phyloP scores from a whole-genome alignment of 2,329 filamentous ascomycete species.

The Diplodia intermedia region DNA sequence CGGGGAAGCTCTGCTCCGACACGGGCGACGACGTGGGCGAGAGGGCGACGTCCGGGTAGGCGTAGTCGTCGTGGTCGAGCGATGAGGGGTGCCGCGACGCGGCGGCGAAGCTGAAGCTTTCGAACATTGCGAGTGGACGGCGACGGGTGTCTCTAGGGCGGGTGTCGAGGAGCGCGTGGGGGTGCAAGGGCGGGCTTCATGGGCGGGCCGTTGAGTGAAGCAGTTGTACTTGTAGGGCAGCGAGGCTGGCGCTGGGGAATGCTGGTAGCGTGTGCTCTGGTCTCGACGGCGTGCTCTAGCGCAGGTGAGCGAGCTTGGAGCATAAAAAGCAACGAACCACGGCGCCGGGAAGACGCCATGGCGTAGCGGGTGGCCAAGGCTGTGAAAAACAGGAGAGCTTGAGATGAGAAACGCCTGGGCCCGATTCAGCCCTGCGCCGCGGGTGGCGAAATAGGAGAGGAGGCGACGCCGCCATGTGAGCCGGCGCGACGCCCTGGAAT shows the following conservation, averaged over 20 bases:
- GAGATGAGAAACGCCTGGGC: slow-evolving; percentile 25
- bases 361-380: slow-evolving; percentile 23
- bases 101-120: slow-evolving; percentile 49
- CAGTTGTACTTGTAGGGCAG: slow-evolving; percentile 23
- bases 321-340: slow-evolving; percentile 31
- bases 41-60: slow-evolving; percentile 17
- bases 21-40: slow-evolving; percentile 32
- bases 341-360: slow-evolving; percentile 19
- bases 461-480: slow-evolving; percentile 8
- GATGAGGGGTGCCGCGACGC: slow-evolving; percentile 39
- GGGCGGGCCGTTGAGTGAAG: slow-evolving; percentile 29
- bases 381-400: slow-evolving; percentile 30
- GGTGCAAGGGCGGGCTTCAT: slow-evolving; percentile 22
- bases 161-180: slow-evolving; percentile 25
- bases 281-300: slow-evolving; percentile 19
- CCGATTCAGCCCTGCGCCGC: slow-evolving; percentile 28
- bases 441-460: slow-evolving; percentile 28
- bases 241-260: slow-evolving; percentile 33
- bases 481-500: background rate
- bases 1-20: slow-evolving; percentile 10
- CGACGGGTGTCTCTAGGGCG: slow-evolving; percentile 10
- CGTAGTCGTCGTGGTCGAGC: slow-evolving; percentile 28
- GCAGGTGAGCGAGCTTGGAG: slow-evolving; percentile 26
- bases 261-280: slow-evolving; percentile 24
- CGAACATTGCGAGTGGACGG: slow-evolving; percentile 42